Conservation (phyloP, 1,284 basidiomycete genomes). For the Exobasidium cylindrosporum region DNA sequence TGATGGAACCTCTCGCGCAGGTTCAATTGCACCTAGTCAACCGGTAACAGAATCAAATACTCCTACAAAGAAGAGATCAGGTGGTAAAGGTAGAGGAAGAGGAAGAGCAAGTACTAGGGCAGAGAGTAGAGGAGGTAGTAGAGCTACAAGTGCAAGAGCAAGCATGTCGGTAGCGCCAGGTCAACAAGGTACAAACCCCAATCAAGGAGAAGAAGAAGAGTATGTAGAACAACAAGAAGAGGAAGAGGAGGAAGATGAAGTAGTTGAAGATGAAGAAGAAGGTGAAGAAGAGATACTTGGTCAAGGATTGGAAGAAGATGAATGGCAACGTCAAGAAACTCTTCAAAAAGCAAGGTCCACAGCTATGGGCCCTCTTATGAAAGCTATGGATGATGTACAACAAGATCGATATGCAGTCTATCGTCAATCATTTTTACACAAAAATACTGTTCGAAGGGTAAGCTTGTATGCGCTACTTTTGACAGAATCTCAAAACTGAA, state of each 20-base stretch:
- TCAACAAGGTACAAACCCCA: not conserved
- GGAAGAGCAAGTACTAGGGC: not conserved
- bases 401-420: conserved; percentile 86
- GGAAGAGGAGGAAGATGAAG: conserved; percentile 33
- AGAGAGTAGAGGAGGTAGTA: not conserved
- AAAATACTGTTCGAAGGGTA: conserved; percentile 76
- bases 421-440: conserved; percentile 74
- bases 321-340: conserved; percentile 43
- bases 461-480: no score
- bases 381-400: conserved; percentile 73
- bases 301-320: conserved; percentile 42
- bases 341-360: conserved; percentile 55
- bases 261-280: conserved; percentile 26
- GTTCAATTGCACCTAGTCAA: not conserved
- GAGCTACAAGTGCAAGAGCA: conserved; percentile 4
- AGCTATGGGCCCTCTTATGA: conserved; percentile 68
- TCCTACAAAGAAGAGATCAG: not conserved
- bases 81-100: conserved; percentile 5
- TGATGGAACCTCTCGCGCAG: not conserved
- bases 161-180: not conserved
- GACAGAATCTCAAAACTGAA: no score
- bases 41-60: not conserved
- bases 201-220: not conserved
- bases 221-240: not conserved
- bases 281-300: conserved; percentile 47